These are phyloP conservation scores for Solanum aculeatissimum DNA, from an alignment of 305 asterid genomes.

Conservation along the genomic window DNA sequence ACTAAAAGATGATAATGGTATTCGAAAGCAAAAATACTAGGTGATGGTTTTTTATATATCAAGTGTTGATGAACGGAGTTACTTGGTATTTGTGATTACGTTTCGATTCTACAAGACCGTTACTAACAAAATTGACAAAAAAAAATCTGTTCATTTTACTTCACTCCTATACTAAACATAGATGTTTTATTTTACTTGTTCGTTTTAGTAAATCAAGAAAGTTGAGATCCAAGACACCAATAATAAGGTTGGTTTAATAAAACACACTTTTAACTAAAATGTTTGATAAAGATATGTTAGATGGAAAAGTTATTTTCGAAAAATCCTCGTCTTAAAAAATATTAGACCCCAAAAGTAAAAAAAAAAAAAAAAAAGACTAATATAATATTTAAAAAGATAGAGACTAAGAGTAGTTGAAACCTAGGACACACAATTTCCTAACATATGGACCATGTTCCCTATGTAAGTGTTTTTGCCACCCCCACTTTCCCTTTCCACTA, in stretches of 20 bases:
- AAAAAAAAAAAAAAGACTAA: too few relatives aligned
- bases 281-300: too few relatives aligned
- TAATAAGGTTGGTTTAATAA: not conserved
- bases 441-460: not conserved
- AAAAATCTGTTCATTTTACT: too few relatives aligned
- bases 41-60: not conserved
- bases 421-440: not conserved
- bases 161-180: too few relatives aligned
- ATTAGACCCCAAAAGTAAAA: too few relatives aligned
- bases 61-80: not conserved
- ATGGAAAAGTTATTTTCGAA: too few relatives aligned
- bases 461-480: not conserved
- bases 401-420: not conserved
- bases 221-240: not conserved
- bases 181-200: too few relatives aligned
- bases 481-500: not conserved
- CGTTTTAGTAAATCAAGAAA: not conserved
- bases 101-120: not conserved
- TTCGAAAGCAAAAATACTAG: not conserved
- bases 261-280: not conserved
- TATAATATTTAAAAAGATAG: not conserved
- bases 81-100: rapidly evolving
- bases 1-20: not conserved
- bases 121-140: not conserved
- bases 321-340: too few relatives aligned